Conservation (phyloP, 164 flowering plant genomes). For the Kingdonia uniflora region DNA sequence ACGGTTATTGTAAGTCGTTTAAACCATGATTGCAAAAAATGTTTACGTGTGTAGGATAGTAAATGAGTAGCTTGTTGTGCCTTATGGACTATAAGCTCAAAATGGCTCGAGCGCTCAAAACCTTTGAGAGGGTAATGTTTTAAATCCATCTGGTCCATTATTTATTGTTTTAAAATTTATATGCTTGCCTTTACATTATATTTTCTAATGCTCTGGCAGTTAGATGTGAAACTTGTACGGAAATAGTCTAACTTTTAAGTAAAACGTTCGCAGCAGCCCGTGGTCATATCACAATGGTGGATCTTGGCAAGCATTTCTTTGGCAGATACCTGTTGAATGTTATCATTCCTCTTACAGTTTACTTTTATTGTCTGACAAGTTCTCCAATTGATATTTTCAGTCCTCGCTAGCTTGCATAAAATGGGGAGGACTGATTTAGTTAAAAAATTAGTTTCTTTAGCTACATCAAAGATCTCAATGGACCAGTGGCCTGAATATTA, state of each 20-base stretch:
- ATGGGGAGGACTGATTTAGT: constrained; percentile 58
- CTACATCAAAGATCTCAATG: constrained; percentile 36
- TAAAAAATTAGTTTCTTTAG: constrained; percentile 34
- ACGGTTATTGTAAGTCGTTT: no score
- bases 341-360: no score
- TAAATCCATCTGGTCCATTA: no score
- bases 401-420: constrained; percentile 63
- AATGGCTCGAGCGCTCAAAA: no score
- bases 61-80: no score
- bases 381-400: constrained; percentile 22
- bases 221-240: background rate
- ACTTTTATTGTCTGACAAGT: background rate
- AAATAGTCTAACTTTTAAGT: background rate
- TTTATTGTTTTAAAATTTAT: no score
- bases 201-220: background rate
- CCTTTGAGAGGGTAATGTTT: no score
- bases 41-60: no score
- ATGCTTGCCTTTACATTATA: no score
- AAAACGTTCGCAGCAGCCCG: constrained; percentile 48
- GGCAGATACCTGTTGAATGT: constrained; percentile 54
- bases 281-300: constrained; percentile 98
- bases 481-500: constrained; percentile 72
- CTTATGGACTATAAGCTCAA: no score
- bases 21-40: no score
- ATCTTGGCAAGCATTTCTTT: constrained; percentile 85